Percentiles rank a stretch among this genome's conserved stretches.
Conservation (phyloP, 192 early-diverging fungal species). For the Coemansia sp. region DNA sequence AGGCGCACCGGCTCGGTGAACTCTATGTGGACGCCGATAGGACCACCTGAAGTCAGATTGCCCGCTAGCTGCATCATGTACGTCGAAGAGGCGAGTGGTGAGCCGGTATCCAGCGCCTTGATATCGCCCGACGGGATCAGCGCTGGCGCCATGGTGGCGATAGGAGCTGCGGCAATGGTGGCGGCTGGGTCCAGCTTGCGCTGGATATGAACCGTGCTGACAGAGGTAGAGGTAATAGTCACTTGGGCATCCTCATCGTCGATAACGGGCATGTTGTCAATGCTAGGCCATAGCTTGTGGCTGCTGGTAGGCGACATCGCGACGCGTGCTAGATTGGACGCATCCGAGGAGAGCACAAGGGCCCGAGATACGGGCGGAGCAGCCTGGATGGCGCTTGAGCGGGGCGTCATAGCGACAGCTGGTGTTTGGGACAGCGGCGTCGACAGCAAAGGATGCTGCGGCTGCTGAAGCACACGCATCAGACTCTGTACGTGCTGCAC, state of each 20-base stretch:
- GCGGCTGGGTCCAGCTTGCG: background rate
- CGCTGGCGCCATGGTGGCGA: background rate
- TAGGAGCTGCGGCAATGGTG: background rate
- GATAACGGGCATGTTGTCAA: background rate
- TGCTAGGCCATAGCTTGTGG: background rate
- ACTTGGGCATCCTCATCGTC: background rate
- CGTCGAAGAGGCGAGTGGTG: background rate
- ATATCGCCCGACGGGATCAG: background rate
- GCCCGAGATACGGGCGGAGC: background rate
- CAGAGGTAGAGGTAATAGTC: constrained; percentile 11
- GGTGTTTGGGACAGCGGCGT: background rate
- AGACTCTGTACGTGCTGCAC: background rate
- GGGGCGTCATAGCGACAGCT: background rate
- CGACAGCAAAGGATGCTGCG: background rate
- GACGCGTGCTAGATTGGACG: background rate
- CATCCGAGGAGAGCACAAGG: background rate
- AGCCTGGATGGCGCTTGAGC: background rate
- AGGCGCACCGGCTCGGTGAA: constrained; percentile 47
- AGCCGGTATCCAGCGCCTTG: constrained; percentile 20
- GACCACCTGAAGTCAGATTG: constrained; percentile 41
- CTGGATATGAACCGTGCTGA: constrained; percentile 23
- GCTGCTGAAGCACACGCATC: background rate
- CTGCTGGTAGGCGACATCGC: background rate
- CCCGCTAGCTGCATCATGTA: constrained; percentile 42
- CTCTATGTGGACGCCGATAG: constrained; percentile 47